Conservation (phyloP, 1,284 basidiomycete genomes). For the Apiotrichum gracile region DNA sequence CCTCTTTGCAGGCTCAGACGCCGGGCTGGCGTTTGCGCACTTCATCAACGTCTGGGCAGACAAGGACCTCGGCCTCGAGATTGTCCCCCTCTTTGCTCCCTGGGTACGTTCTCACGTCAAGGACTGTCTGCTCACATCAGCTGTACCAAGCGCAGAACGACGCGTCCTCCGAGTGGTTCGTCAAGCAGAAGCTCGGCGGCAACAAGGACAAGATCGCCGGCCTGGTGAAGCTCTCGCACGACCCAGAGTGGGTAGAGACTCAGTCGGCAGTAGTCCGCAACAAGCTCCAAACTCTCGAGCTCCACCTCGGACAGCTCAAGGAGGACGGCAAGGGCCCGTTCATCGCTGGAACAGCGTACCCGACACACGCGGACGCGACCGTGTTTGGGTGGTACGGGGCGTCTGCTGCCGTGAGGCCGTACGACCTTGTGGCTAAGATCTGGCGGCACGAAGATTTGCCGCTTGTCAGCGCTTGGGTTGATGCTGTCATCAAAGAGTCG, state of each 20-base stretch:
- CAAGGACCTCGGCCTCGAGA: conserved; percentile 18
- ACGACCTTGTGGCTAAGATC: too few relatives aligned
- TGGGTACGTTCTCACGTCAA: not conserved
- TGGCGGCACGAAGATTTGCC: too few relatives aligned
- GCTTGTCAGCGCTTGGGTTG: too few relatives aligned
- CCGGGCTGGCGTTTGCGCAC: conserved; percentile 20
- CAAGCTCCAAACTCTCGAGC: not conserved
- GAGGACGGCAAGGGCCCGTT: conserved; percentile 3
- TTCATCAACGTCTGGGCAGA: conserved; percentile 28
- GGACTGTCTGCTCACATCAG: not conserved
- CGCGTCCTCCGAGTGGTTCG: conserved; percentile 19
- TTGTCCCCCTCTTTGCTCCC: conserved; percentile 17
- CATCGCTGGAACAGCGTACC: conserved; percentile 7
- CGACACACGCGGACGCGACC: conserved; percentile 11
- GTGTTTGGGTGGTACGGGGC: conserved; percentile 15
- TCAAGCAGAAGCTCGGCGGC: conserved; percentile 18
- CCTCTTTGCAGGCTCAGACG: conserved; percentile 19
- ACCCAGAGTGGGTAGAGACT: conserved; percentile 3
- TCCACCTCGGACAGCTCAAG: not conserved
- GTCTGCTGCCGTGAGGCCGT: not conserved
- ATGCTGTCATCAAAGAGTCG: too few relatives aligned
- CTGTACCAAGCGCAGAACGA: conserved; percentile 5
- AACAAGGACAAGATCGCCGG: conserved; percentile 5
- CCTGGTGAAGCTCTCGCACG: not conserved
- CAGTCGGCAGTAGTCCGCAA: not conserved